These are phyloP conservation scores for Penicillium polonicum DNA, from an alignment of 2,329 filamentous ascomycete genomes.

Conservation along the genomic window DNA sequence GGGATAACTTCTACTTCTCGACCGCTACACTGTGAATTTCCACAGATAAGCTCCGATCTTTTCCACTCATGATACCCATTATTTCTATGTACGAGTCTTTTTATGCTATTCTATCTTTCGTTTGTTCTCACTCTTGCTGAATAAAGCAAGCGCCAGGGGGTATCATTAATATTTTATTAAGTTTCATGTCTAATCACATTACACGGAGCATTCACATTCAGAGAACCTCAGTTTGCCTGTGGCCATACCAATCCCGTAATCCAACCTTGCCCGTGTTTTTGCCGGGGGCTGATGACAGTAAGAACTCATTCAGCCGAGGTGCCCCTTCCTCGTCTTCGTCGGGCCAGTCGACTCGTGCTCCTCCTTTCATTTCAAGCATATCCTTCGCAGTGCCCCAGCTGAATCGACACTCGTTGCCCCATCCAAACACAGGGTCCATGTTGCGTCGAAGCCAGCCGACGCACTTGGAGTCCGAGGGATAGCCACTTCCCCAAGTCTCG, in stretches of 20 bases:
- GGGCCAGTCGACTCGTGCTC: slow-evolving; percentile 81
- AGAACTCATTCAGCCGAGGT: slow-evolving; percentile 74
- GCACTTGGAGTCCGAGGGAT: slow-evolving; percentile 83
- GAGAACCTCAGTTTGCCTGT: slow-evolving; percentile 68
- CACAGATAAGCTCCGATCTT: slow-evolving; percentile 1
- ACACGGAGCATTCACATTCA: slow-evolving; percentile 40
- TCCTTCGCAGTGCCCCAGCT: slow-evolving; percentile 96
- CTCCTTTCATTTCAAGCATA: slow-evolving; percentile 75
- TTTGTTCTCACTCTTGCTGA: slow-evolving; percentile 16
- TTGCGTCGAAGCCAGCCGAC: slow-evolving; percentile 77
- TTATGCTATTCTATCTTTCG: slow-evolving; percentile 9
- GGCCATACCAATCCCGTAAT: slow-evolving; percentile 77
- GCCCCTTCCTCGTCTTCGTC: slow-evolving; percentile 65
- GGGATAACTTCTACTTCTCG: slow-evolving; percentile 96
- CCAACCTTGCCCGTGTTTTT: slow-evolving; percentile 63
- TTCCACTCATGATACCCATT: slow-evolving; percentile 25
- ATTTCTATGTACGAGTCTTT: slow-evolving; percentile 12
- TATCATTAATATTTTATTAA: slow-evolving; percentile 30
- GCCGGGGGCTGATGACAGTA: slow-evolving; percentile 46
- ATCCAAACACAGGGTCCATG: slow-evolving; percentile 92
- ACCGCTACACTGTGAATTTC: slow-evolving; percentile 53
- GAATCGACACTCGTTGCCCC: slow-evolving; percentile 89
- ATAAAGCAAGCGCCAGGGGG: slow-evolving; percentile 14
- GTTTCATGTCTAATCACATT: slow-evolving; percentile 19
- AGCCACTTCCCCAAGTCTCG: slow-evolving; percentile 82